Conservation (phyloP, 2,329 filamentous ascomycete genomes). For the Pseudogymnoascus destructans region DNA sequence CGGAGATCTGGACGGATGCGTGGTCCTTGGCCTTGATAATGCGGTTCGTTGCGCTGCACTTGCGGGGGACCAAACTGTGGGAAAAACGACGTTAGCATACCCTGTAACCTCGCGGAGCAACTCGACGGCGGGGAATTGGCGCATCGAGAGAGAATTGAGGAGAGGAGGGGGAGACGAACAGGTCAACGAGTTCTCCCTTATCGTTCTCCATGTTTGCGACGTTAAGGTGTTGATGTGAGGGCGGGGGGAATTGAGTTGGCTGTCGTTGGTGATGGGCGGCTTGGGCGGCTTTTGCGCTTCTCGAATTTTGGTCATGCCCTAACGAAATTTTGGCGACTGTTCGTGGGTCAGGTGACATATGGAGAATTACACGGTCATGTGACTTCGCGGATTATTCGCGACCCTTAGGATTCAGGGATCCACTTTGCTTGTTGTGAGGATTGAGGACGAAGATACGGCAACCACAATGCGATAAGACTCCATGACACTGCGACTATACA, state of each 20-base stretch:
- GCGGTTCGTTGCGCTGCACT: constrained; percentile 97
- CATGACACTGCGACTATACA: neutral
- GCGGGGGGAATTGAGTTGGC: constrained; percentile 19
- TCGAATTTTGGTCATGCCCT: constrained; percentile 10
- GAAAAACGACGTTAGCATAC: constrained; percentile 13
- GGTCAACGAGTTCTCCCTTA: constrained; percentile 98
- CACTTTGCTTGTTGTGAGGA: neutral
- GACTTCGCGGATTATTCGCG: constrained; percentile 7
- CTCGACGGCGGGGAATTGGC: constrained; percentile 12
- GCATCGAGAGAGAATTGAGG: neutral
- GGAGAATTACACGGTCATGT: neutral
- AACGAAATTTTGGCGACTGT: constrained; percentile 8
- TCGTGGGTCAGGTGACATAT: constrained; percentile 7
- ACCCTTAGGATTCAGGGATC: neutral
- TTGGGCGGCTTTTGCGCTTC: constrained; percentile 8
- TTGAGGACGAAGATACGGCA: neutral
- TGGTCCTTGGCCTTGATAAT: constrained; percentile 99
- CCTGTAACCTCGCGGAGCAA: constrained; percentile 9
- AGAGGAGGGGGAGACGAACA: constrained; percentile 46
- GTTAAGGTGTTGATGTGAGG: constrained; percentile 26
- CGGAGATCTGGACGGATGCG: constrained; percentile 90
- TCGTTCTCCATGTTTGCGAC: constrained; percentile 94
- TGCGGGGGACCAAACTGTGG: constrained; percentile 87
- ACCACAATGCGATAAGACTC: neutral
- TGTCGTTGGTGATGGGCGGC: constrained; percentile 7